Conservation (phyloP, 2,329 filamentous ascomycete genomes). For the Apiospora rasikravindrae region DNA sequence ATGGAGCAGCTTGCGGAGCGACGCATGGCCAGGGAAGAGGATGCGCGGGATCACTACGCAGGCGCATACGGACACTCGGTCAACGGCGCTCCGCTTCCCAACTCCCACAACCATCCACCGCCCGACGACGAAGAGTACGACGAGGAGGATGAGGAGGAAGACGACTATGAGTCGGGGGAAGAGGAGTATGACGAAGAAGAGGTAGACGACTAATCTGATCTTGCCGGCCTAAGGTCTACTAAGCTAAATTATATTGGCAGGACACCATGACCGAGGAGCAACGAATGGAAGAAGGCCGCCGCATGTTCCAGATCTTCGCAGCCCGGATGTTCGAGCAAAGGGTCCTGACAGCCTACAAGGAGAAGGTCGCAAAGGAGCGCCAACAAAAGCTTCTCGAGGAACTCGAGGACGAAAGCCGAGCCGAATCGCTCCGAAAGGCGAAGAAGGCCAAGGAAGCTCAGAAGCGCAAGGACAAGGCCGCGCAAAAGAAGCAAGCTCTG, state of each 20-base stretch:
- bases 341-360: conserved; percentile 94
- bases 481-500: conserved; percentile 82
- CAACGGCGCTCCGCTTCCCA: conserved; percentile 63
- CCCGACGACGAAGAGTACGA: conserved; percentile 79
- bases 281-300: conserved; percentile 96
- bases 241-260: conserved; percentile 62
- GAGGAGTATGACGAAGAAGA: conserved; percentile 82
- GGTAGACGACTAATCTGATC: conserved; percentile 47
- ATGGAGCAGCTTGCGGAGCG: conserved; percentile 99
- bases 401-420: conserved; percentile 81
- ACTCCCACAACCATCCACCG: conserved; percentile 69
- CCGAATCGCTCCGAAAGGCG: conserved; percentile 79
- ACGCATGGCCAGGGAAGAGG: conserved; percentile 95
- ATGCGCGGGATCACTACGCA: conserved; percentile 72
- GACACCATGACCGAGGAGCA: conserved; percentile 97
- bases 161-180: conserved; percentile 66
- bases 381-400: conserved; percentile 91
- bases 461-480: conserved; percentile 93
- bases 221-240: conserved; percentile 23
- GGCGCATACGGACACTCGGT: conserved; percentile 61
- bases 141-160: conserved; percentile 67
- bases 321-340: conserved; percentile 99
- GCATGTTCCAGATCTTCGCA: conserved; percentile 99
- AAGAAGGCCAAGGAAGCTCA: conserved; percentile 95
- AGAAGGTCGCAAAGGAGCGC: conserved; percentile 93